Conservation (phyloP, 2,329 filamentous ascomycete genomes). For the Penicillium carneum region DNA sequence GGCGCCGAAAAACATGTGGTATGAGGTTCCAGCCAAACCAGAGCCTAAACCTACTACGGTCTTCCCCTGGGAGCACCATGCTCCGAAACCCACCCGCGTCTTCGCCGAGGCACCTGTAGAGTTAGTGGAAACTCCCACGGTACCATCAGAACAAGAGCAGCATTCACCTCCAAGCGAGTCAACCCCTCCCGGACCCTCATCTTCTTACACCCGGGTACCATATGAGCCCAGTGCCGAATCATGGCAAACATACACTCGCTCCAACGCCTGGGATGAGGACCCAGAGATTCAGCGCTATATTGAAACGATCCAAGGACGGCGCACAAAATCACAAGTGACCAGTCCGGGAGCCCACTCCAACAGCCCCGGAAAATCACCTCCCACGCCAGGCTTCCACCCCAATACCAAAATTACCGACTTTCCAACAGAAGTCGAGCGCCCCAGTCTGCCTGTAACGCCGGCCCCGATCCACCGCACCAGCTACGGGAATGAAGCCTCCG, state of each 20-base stretch:
- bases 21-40: constrained; percentile 72
- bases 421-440: constrained; percentile 79
- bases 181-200: constrained; percentile 2
- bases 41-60: constrained; percentile 70
- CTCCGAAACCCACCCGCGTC: constrained; percentile 64
- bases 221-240: constrained; percentile 55
- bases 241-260: constrained; percentile 76
- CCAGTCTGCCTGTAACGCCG: constrained; percentile 88
- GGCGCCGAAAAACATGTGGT: constrained; percentile 87
- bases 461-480: constrained; percentile 74
- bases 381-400: constrained; percentile 49
- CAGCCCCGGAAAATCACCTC: constrained; percentile 22
- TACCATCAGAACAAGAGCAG: constrained; percentile 2
- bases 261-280: constrained; percentile 92
- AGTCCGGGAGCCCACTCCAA: constrained; percentile 23
- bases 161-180: constrained; percentile 5
- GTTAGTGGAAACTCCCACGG: background rate
- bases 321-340: constrained; percentile 57
- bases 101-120: constrained; percentile 44
- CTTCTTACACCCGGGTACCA: constrained; percentile 17
- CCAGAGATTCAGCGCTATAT: constrained; percentile 89
- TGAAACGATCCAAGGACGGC: constrained; percentile 73
- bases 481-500: constrained; percentile 45
- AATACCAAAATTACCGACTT: constrained; percentile 84
- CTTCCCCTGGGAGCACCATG: constrained; percentile 87